Percentiles rank a stretch among this genome's conserved stretches.
phyloP scores from a whole-genome alignment of 306 rosid genomes.

The Cucurbita moschata region DNA sequence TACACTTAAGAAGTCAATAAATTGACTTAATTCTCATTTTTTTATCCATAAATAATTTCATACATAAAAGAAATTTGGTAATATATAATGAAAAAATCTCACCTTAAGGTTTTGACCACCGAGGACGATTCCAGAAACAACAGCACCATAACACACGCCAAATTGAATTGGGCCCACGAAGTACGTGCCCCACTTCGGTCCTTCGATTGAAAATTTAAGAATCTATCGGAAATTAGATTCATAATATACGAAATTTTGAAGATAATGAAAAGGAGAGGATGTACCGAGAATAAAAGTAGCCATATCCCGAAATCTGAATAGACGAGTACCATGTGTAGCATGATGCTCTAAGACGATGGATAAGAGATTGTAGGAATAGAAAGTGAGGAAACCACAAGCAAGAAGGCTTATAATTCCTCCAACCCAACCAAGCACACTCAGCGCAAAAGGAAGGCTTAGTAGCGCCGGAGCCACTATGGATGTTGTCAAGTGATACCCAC shows the following conservation, averaged over 20 bases:
- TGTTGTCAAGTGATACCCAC: conserved; percentile 80
- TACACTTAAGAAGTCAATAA: too few species aligned
- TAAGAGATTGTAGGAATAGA: conserved; percentile 67
- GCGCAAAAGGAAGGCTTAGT: conserved; percentile 50
- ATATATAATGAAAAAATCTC: background rate
- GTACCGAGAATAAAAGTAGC: conserved; percentile 48
- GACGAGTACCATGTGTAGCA: conserved; percentile 56
- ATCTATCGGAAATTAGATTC: too few species aligned
- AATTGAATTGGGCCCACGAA: conserved; percentile 61
- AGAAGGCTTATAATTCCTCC: conserved; percentile 58
- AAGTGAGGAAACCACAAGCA: conserved; percentile 30
- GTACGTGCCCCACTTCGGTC: conserved; percentile 43
- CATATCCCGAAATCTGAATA: conserved; percentile 58
- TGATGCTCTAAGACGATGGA: conserved; percentile 62
- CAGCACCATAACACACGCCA: conserved; percentile 51
- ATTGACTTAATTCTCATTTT: too few species aligned
- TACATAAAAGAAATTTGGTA: background rate
- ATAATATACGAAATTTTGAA: too few species aligned
- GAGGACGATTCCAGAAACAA: conserved; percentile 45
- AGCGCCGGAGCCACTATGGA: conserved; percentile 57
- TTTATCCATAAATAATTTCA: too few species aligned
- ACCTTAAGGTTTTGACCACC: conserved; percentile 78
- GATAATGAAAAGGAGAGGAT: background rate
- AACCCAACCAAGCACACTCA: conserved; percentile 56
- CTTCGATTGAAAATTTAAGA: too few species aligned